These are phyloP conservation scores for Delitschia confertaspora DNA, from an alignment of 495 filamentous ascomycete species.

Conservation along the genomic window DNA sequence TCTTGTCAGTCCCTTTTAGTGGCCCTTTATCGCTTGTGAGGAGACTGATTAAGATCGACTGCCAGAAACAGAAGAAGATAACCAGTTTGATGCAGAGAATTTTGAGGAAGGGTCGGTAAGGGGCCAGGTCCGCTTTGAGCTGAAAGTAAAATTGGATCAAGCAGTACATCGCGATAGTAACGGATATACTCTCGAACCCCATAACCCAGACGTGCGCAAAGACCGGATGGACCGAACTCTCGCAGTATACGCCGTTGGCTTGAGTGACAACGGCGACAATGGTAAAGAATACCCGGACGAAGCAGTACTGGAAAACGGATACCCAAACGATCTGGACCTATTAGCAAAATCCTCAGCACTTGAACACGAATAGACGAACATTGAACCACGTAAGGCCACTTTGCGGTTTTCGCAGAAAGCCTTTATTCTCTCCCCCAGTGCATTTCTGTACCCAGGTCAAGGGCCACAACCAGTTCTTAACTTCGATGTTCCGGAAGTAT, in stretches of 20 bases:
- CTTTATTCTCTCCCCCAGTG: constrained; percentile 51
- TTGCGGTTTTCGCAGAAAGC: constrained; percentile 61
- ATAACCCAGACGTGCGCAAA: constrained; percentile 79
- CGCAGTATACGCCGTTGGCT: constrained; percentile 61
- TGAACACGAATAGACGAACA: constrained; percentile 20
- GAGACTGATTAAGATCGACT: constrained; percentile 33
- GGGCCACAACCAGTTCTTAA: constrained; percentile 69
- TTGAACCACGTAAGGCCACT: constrained; percentile 95
- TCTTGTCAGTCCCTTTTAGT: constrained; percentile 48
- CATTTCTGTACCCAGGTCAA: constrained; percentile 59
- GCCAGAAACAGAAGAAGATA: constrained; percentile 94
- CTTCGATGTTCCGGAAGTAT: constrained; percentile 64
- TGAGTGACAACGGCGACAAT: constrained; percentile 68
- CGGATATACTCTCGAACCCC: constrained; percentile 60
- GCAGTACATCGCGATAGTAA: constrained; percentile 86
- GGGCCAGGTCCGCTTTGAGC: constrained; percentile 55
- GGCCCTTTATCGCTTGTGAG: constrained; percentile 11
- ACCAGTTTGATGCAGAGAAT: constrained; percentile 84
- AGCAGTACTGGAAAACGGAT: constrained; percentile 82
- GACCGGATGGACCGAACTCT: constrained; percentile 62
- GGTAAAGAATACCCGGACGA: constrained; percentile 77
- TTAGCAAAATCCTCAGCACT: not conserved
- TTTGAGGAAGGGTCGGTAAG: constrained; percentile 70
- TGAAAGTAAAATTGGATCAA: constrained; percentile 86
- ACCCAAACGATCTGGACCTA: constrained; percentile 64